These are phyloP conservation scores for Fraxinus paxiana DNA, from an alignment of 305 asterid genomes.

Conservation along the genomic window DNA sequence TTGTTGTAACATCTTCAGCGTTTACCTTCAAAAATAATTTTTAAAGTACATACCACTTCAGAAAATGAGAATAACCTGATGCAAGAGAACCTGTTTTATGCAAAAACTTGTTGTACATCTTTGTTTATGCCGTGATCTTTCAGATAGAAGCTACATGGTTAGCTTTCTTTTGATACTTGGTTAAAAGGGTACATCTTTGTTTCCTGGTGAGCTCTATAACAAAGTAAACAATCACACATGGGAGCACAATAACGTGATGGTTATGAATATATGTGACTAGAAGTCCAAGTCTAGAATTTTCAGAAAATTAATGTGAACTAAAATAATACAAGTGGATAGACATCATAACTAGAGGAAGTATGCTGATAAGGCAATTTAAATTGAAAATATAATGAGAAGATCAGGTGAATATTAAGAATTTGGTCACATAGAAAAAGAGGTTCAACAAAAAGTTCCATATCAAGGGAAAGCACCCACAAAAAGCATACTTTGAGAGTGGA, in stretches of 20 bases:
- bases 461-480: neutral
- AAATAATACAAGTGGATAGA: neutral
- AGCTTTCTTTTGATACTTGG: neutral
- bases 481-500: conserved; percentile 79
- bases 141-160: neutral
- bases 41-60: neutral
- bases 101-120: neutral
- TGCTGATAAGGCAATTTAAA: neutral
- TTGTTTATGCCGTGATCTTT: neutral
- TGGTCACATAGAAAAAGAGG: neutral
- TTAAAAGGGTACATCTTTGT: neutral
- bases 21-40: conserved; percentile 49
- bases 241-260: neutral
- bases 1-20: conserved; percentile 73
- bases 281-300: neutral
- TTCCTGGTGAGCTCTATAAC: neutral
- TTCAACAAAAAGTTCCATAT: neutral
- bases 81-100: neutral
- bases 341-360: neutral
- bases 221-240: neutral
- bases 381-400: neutral
- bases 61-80: neutral
- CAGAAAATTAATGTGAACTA: neutral
- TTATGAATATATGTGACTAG: neutral
- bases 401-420: neutral